phyloP scores from a whole-genome alignment of 1,139 yeast genomes.

The Saccharomyces hybrid region DNA sequence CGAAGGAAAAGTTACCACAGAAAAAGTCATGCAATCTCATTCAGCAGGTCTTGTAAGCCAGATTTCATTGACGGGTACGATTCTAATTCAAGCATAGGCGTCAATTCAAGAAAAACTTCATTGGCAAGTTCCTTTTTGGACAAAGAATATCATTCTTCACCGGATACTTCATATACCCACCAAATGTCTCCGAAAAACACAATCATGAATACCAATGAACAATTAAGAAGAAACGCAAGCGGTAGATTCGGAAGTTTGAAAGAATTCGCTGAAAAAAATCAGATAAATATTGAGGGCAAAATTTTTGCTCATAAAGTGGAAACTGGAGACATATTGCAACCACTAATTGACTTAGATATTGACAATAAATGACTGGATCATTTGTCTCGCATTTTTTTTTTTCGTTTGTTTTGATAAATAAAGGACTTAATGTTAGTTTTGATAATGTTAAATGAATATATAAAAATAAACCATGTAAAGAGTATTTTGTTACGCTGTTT shows the following conservation, averaged over 20 bases:
- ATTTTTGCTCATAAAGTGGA: conserved; percentile 23
- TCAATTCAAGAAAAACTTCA: conserved; percentile 5
- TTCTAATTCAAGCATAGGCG: neutral
- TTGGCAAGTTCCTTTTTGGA: neutral
- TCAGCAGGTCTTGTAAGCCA: conserved; percentile 3
- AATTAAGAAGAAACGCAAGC: conserved; percentile 23
- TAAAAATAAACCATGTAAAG: neutral
- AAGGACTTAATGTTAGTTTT: neutral
- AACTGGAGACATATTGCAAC: conserved; percentile 11
- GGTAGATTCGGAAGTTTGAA: conserved; percentile 16
- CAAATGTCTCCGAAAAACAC: conserved; percentile 15
- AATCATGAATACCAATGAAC: conserved; percentile 23
- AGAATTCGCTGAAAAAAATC: conserved; percentile 19
- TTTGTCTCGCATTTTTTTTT: neutral
- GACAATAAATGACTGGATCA: neutral
- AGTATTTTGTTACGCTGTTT: neutral
- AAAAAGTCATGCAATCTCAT: conserved; percentile 10
- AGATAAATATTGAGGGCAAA: conserved; percentile 16
- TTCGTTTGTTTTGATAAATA: neutral
- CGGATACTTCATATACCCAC: conserved; percentile 7
- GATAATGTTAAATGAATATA: neutral
- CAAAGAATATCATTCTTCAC: neutral
- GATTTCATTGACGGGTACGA: neutral
- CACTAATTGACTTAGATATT: conserved; percentile 3
- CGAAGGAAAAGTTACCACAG: conserved; percentile 1